Evolutionary conservation across 2,329 filamentous ascomycete species (phyloP).

Genomic region (Epichloe coenophiala): DNA sequence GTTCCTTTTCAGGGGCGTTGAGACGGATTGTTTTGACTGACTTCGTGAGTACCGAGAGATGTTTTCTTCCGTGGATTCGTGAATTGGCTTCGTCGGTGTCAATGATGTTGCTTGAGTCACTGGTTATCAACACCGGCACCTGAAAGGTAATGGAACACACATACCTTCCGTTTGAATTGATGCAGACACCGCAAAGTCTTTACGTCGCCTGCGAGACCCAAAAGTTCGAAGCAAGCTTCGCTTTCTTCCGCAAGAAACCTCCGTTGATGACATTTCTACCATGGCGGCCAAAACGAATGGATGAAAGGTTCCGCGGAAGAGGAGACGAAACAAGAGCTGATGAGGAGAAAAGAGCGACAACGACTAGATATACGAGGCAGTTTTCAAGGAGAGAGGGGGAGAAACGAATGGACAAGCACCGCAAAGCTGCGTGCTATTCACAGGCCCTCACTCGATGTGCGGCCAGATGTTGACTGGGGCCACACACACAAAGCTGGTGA

Average conservation of each 20-base stretch:
- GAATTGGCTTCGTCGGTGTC: background rate
- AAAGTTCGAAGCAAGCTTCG: constrained; percentile 15
- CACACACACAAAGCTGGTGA: constrained; percentile 1
- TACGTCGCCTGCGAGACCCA: constrained; percentile 15
- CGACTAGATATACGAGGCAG: background rate
- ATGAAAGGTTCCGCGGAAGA: background rate
- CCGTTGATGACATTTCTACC: constrained; percentile 13
- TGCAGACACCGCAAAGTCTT: constrained; percentile 7
- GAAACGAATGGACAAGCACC: constrained; percentile 5
- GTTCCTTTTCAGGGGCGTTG: background rate
- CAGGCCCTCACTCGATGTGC: background rate
- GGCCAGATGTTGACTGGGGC: background rate
- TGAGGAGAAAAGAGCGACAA: constrained; percentile 2
- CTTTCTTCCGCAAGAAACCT: constrained; percentile 18
- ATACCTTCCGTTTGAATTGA: constrained; percentile 10
- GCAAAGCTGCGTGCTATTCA: constrained; percentile 1
- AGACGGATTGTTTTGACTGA: background rate
- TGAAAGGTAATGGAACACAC: background rate
- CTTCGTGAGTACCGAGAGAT: background rate
- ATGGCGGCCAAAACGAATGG: constrained; percentile 3
- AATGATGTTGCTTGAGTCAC: background rate
- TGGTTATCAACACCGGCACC: background rate
- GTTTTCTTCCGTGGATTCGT: background rate
- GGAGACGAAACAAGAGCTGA: background rate
- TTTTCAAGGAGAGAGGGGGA: background rate